Conservation (phyloP, 495 filamentous ascomycete species). For the Aspergillus wentii region DNA sequence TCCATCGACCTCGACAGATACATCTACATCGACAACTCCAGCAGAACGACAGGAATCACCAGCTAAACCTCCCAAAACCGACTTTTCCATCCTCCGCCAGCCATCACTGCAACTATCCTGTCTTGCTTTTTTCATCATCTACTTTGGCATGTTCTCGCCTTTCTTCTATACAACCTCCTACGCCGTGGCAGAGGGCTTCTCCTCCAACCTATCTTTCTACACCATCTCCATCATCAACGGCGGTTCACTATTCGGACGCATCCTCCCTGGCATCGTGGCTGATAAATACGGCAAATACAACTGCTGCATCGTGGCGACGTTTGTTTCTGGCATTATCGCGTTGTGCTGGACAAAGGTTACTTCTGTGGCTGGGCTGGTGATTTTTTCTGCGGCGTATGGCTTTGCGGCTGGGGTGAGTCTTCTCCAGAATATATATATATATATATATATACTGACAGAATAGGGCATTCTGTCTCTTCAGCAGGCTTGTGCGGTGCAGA, state of each 20-base stretch:
- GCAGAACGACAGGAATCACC: neutral
- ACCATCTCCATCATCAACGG: constrained; percentile 45
- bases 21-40: constrained; percentile 27
- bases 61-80: constrained; percentile 5
- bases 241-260: constrained; percentile 36
- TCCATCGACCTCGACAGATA: constrained; percentile 51
- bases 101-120: constrained; percentile 44
- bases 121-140: constrained; percentile 33
- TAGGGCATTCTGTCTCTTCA: constrained; percentile 38
- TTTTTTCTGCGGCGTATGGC: constrained; percentile 33
- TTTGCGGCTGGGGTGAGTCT: constrained; percentile 34
- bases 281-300: constrained; percentile 71
- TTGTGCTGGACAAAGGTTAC: constrained; percentile 34
- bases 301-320: constrained; percentile 54
- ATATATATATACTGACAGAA: constrained; percentile 1
- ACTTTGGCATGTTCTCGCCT: constrained; percentile 45
- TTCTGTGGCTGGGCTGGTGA: constrained; percentile 26
- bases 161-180: constrained; percentile 40
- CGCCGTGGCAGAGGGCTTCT: constrained; percentile 28
- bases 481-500: constrained; percentile 35
- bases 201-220: constrained; percentile 32
- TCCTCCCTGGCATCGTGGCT: constrained; percentile 52
- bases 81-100: constrained; percentile 19
- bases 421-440: neutral
- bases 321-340: constrained; percentile 47